phyloP scores from a whole-genome alignment of 1,284 basidiomycete genomes.

The Cystobasidiaceae sp. region DNA sequence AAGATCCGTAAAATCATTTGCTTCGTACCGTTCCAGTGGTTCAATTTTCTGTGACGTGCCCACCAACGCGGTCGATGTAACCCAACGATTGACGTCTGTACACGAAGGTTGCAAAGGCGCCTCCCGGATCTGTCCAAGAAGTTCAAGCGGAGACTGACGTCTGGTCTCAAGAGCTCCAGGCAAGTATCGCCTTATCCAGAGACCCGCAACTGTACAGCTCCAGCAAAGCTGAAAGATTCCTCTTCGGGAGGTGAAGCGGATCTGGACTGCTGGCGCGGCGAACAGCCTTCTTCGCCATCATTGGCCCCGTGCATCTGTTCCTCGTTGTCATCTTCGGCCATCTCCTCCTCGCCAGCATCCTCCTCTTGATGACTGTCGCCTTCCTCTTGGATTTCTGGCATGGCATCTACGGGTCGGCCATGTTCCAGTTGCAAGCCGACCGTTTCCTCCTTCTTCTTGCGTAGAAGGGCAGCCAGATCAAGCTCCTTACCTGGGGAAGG shows the following conservation, averaged over 20 bases:
- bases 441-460: constrained; percentile 7
- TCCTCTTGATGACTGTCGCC: constrained; percentile 15
- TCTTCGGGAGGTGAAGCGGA: background rate
- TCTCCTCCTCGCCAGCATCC: constrained; percentile 19
- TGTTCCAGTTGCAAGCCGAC: background rate
- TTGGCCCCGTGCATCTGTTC: background rate
- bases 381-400: constrained; percentile 26
- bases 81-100: too few relatives aligned
- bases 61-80: too few relatives aligned
- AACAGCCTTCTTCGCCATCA: constrained; percentile 10
- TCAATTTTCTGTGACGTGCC: too few relatives aligned
- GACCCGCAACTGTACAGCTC: background rate
- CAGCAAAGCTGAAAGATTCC: constrained; percentile 16
- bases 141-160: too few relatives aligned
- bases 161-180: background rate
- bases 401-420: background rate
- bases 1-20: too few relatives aligned
- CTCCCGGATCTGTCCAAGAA: too few relatives aligned
- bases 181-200: background rate
- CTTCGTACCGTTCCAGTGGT: too few relatives aligned
- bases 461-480: background rate
- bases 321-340: constrained; percentile 5
- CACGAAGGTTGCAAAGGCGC: too few relatives aligned
- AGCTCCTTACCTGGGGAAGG: background rate
- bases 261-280: background rate